phyloP scores from a whole-genome alignment of 1,284 basidiomycete species.

The Malassezia vespertilionis region DNA sequence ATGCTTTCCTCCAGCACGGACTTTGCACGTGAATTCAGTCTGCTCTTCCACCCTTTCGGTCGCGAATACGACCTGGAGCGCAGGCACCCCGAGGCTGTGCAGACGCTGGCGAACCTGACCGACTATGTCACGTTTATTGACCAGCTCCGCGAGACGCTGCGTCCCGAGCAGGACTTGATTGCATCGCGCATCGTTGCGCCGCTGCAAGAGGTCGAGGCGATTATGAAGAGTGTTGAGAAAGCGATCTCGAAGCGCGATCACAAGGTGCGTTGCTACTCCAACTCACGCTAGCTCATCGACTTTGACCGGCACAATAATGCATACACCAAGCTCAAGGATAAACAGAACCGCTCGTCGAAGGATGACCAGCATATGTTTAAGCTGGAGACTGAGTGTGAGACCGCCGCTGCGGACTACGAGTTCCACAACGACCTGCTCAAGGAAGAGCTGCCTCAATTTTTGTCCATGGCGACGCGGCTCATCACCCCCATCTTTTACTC shows the following conservation, averaged over 20 bases:
- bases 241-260: conserved; percentile 91
- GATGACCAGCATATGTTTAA: conserved; percentile 51
- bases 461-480: conserved; percentile 73
- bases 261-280: conserved; percentile 57
- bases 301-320: conserved; percentile 95
- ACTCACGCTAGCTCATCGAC: conserved; percentile 61
- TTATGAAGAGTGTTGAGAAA: conserved; percentile 84
- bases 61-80: conserved; percentile 68
- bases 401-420: conserved; percentile 89
- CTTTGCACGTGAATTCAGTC: conserved; percentile 65
- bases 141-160: conserved; percentile 65
- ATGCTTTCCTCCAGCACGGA: conserved; percentile 68
- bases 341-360: conserved; percentile 57
- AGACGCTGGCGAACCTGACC: conserved; percentile 68
- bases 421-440: conserved; percentile 87
- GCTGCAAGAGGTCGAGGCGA: conserved; percentile 71
- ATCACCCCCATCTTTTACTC: conserved; percentile 94
- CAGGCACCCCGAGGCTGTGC: conserved; percentile 65
- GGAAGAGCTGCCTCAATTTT: conserved; percentile 80
- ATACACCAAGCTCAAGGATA: conserved; percentile 83
- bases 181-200: conserved; percentile 75
- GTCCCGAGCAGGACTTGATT: conserved; percentile 89
- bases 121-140: conserved; percentile 66
- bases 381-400: conserved; percentile 96
- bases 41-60: conserved; percentile 51